Base-by-base conservation (phyloP, 129 eudicot species). In the Ambrosia artemisiifolia region DNA sequence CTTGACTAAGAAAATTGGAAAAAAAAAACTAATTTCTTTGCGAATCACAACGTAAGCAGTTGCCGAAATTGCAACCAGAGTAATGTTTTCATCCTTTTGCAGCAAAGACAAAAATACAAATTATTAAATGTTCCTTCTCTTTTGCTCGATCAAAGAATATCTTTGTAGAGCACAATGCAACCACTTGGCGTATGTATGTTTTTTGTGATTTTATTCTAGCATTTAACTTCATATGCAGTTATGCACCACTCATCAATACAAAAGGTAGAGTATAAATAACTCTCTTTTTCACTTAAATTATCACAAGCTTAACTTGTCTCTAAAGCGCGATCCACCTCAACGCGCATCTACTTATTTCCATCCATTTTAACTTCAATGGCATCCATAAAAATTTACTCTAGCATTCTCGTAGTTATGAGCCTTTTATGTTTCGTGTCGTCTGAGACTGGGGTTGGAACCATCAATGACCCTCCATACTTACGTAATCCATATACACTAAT, bases 381-480 rank as follows among this genome's bases (percentile, higher is more conserved):
- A 10, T 55, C 7, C 62, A 55, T 19, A 19, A 55, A 6, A 55
- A 55, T 11, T 18, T 55, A 55, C 32, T 55, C 14, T 55, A 20
- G 34, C 34, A 19, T 55, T 55, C 62, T 55, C 14, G 0, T 55
- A 9, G 33, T 54, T 19, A 55, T 55, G 34, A 55, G 62, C 34
- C 62, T 55, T 55, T 55, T 55, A 10, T 8, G 62, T 55, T 3
- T 19, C 9, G 62, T 14, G 6, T 20, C 24, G 62, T 55, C 34
- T 10, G 1, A 10, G 24, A 30, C 24, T 10, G 34, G 62, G 62
- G 24, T 55, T 55, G 62, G 62, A 55, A 55, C 62, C 7, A 55
- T 55, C 34, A 55, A 55, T 55, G 62, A 55, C 34, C 62, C 62
- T 55, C 62, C 62, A 20, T 55, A 55, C 62, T 10, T 55, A 55